phyloP scores from a whole-genome alignment of 1,139 yeast genomes.

The Sugiyamaella sp. region DNA sequence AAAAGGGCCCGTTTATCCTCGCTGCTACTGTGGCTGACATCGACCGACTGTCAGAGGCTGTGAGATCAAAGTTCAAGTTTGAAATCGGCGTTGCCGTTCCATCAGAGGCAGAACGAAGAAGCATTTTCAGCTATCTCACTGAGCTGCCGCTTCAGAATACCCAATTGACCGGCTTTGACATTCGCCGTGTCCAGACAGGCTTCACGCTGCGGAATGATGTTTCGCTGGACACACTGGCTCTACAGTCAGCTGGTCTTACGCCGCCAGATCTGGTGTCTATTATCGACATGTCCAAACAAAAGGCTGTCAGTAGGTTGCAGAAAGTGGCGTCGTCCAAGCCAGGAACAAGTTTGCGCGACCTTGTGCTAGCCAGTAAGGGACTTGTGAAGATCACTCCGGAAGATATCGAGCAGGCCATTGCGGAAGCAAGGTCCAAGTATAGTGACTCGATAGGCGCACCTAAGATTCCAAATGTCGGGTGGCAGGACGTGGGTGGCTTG shows the following conservation, averaged over 20 bases:
- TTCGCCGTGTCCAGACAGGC: conserved; percentile 23
- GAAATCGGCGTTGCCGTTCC: conserved; percentile 81
- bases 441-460: conserved; percentile 98
- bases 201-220: conserved; percentile 53
- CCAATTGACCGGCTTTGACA: conserved; percentile 19
- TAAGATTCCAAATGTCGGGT: conserved; percentile 87
- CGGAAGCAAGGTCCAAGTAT: conserved; percentile 81
- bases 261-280: conserved; percentile 82
- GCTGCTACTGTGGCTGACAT: conserved; percentile 73
- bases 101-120: conserved; percentile 67
- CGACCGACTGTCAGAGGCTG: conserved; percentile 66
- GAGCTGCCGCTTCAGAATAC: conserved; percentile 27
- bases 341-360: conserved; percentile 28
- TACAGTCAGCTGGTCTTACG: conserved; percentile 91
- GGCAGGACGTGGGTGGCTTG: conserved; percentile 95
- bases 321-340: conserved; percentile 36
- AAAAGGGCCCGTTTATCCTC: conserved; percentile 50
- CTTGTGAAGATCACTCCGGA: conserved; percentile 56
- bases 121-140: conserved; percentile 59
- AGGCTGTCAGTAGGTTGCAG: conserved; percentile 57
- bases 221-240: conserved; percentile 60
- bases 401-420: conserved; percentile 74
- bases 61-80: conserved; percentile 73
- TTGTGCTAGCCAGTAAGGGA: conserved; percentile 47
- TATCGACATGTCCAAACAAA: conserved; percentile 62